A percentile compares a stretch with the other conserved stretches of the same genome.
These are phyloP conservation scores for Lasiodiplodia sp. DNA, from an alignment of 2,329 filamentous ascomycete genomes.

Conservation along the genomic window DNA sequence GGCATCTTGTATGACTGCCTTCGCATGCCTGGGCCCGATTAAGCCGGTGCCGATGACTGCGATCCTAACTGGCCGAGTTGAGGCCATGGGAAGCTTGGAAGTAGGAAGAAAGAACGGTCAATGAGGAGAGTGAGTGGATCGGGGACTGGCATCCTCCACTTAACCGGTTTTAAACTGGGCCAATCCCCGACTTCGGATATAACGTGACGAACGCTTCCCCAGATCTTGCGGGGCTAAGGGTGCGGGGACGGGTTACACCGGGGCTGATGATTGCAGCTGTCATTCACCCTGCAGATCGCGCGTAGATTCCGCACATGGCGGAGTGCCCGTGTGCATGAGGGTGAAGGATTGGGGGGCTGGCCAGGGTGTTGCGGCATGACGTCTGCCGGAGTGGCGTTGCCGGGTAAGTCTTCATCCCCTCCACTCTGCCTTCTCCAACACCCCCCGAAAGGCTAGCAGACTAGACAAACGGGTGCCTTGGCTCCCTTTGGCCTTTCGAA, in stretches of 20 bases:
- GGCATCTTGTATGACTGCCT: constrained; percentile 51
- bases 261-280: background rate
- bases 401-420: constrained; percentile 12
- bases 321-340: background rate
- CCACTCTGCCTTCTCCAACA: constrained; percentile 19
- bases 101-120: background rate
- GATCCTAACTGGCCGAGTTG: constrained; percentile 43
- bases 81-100: constrained; percentile 24
- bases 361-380: constrained; percentile 1
- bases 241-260: constrained; percentile 1
- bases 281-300: constrained; percentile 5
- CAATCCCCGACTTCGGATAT: constrained; percentile 10
- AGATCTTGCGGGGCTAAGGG: constrained; percentile 1
- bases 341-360: background rate
- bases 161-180: background rate
- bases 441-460: background rate
- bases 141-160: background rate
- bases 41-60: constrained; percentile 58
- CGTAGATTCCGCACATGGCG: constrained; percentile 20
- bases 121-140: background rate
- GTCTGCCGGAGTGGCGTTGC: constrained; percentile 5
- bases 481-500: background rate
- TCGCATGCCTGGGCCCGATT: constrained; percentile 60
- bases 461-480: background rate
- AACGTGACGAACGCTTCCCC: constrained; percentile 9